Conservation (phyloP, 225 moss, liverwort and hornwort genomes). For the Ulota crispa region DNA sequence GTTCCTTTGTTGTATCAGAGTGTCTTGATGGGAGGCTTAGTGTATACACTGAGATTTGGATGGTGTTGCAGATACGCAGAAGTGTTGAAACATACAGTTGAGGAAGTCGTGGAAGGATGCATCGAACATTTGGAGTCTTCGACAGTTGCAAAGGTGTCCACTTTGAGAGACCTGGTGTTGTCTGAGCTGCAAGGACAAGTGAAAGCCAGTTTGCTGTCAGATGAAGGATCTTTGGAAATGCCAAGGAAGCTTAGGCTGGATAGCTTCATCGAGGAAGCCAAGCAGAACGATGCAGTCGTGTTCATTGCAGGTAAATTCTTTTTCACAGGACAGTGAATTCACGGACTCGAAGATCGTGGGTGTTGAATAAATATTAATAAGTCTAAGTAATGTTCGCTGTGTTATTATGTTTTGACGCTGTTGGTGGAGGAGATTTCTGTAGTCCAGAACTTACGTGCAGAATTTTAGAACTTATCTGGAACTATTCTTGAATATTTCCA, state of each 20-base stretch:
- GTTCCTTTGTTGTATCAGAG: neutral
- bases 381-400: neutral
- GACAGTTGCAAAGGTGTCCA: slow-evolving; percentile 48
- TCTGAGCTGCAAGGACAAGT: slow-evolving; percentile 57
- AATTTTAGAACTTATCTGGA: neutral
- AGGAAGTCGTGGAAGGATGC: slow-evolving; percentile 93
- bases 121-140: slow-evolving; percentile 57
- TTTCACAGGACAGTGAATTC: neutral
- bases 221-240: slow-evolving; percentile 50
- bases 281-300: slow-evolving; percentile 66
- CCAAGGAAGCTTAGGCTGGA: slow-evolving; percentile 72
- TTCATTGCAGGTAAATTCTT: slow-evolving; percentile 71
- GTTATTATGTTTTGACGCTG: neutral
- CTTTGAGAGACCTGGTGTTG: slow-evolving; percentile 56
- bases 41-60: neutral
- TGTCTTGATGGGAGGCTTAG: slow-evolving; percentile 4
- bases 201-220: slow-evolving; percentile 32
- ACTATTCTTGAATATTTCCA: neutral
- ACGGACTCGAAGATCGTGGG: neutral
- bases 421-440: slow-evolving; percentile 9
- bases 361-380: neutral
- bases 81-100: slow-evolving; percentile 92
- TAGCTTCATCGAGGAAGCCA: slow-evolving; percentile 74
- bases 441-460: neutral
- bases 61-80: slow-evolving; percentile 67